Base-by-base conservation (phyloP, 1,284 basidiomycete genomes). In the Rhizopogon parksii region DNA sequence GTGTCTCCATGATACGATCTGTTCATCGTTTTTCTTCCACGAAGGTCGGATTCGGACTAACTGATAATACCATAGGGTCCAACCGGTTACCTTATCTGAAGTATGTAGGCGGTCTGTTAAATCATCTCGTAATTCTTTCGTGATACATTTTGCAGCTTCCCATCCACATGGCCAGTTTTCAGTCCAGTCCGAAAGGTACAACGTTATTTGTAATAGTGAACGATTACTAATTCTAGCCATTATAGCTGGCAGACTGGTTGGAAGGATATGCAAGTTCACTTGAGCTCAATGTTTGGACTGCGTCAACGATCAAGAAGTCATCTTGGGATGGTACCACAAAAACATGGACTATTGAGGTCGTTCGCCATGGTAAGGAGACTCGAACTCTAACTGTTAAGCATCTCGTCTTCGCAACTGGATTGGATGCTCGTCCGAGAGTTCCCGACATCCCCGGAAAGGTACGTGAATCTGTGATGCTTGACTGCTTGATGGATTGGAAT, bases 231-330 rank as follows among this genome's bases (percentile, higher is more conserved):
- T n/a, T 15, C 14, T 37, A n/a, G 45, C 38, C 3, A 30, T 25
- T 45, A 6, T 42, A 72, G 73, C 71, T 83, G 15, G 82, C 78
- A 3, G 75, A 80, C 56, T 83, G 78, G 78, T 66, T 84, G 42
- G 82, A 84, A 57, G 68, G 68, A 25, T 83, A 82, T 53, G 79
- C 77, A 2, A 68, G 74, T 4, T 60, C 68, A 4, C 68, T 83
- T 49, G 81, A 83, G 53, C 68, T 82, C 37, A 76, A 82, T 58
- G 69, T 79, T 36, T 83, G 81, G 82, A 74, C 71, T 0, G 67
- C 72, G 4, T 70, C 78, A 1, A 69, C 60, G 3, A 65, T 78
- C 14, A 67, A 61, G 8, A 65, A 63, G 35, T 68, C 75, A 4
- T 55, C 61, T 6, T 75, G 67, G 59, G 54, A 75, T 49, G 59